These are phyloP conservation scores for Fraxinus floribunda DNA, from an alignment of 305 asterid genomes.

Conservation along the genomic window DNA sequence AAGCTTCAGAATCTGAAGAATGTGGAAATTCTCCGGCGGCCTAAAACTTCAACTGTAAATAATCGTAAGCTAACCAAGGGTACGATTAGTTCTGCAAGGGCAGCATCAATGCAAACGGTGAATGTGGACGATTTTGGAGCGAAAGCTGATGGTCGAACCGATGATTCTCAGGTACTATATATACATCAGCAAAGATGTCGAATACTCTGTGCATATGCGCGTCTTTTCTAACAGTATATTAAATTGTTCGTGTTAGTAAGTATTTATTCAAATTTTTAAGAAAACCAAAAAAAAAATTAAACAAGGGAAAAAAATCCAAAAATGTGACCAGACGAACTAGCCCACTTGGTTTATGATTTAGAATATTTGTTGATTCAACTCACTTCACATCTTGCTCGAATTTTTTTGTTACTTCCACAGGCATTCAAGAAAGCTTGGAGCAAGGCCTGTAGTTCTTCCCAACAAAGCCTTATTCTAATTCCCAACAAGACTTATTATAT, in stretches of 20 bases:
- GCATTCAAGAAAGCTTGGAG: constrained; percentile 79
- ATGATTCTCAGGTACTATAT: constrained; percentile 59
- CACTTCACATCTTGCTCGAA: neutral
- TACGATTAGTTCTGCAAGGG: neutral
- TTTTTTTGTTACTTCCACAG: constrained; percentile 29
- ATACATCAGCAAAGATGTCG: neutral
- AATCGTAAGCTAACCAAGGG: neutral
- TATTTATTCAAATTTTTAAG: neutral
- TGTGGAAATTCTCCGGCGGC: neutral
- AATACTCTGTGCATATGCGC: neutral
- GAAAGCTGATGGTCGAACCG: constrained; percentile 54
- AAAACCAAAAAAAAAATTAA: no score
- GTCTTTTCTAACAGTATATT: neutral
- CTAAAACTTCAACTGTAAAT: neutral
- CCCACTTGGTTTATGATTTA: neutral
- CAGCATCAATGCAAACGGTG: neutral
- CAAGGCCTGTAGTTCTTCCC: constrained; percentile 10
- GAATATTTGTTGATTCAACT: neutral
- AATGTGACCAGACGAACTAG: neutral
- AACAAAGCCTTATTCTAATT: neutral
- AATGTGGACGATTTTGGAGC: constrained; percentile 76
- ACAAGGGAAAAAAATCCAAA: neutral
- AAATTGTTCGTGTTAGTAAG: neutral
- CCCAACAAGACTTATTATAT: neutral
- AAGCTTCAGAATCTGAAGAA: constrained; percentile 4